Evolutionary conservation across 768 basidiomycete genomes (phyloP).

Genomic region (Naganishia vishniacii): DNA sequence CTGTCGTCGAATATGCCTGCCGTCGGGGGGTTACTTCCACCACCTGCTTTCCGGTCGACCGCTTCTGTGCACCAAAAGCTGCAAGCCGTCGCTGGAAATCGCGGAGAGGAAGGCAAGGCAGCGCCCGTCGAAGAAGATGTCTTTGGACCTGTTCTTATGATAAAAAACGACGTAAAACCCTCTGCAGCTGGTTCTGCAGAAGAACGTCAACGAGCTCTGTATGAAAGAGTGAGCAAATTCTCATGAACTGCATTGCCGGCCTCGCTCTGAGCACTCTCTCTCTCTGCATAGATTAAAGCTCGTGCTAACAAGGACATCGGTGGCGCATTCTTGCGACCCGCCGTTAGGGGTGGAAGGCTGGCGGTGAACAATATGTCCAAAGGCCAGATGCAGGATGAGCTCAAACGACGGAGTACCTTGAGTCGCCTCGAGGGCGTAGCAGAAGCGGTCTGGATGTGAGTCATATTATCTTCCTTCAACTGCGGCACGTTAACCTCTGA

Average conservation of each 20-base stretch:
- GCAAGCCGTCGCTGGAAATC: not conserved
- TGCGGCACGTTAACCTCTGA: not conserved
- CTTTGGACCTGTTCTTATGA: conserved; percentile 30
- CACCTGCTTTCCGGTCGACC: conserved; percentile 3
- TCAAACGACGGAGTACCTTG: conserved; percentile 47
- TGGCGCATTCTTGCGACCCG: not conserved
- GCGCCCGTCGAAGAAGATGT: conserved; percentile 23
- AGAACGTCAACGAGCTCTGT: conserved; percentile 41
- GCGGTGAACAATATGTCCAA: conserved; percentile 24
- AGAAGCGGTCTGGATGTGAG: conserved; percentile 49
- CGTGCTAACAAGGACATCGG: conserved; percentile 29
- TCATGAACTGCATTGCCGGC: too few species aligned
- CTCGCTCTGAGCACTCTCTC: too few species aligned
- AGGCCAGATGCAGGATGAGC: conserved; percentile 39
- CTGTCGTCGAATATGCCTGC: not conserved
- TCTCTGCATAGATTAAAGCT: conserved; percentile 46
- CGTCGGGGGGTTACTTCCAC: conserved; percentile 4
- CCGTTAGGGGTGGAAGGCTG: not conserved
- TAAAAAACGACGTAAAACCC: conserved; percentile 23
- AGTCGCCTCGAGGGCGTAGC: conserved; percentile 46
- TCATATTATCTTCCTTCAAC: not conserved
- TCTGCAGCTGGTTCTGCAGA: conserved; percentile 32
- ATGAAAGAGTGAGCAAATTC: conserved; percentile 39
- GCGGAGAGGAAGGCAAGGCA: not conserved
- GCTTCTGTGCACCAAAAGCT: not conserved